A percentile compares a stretch with the other conserved stretches of the same genome.
Conservation (phyloP, 2,329 filamentous ascomycete genomes). For the Alternaria brassicicola region DNA sequence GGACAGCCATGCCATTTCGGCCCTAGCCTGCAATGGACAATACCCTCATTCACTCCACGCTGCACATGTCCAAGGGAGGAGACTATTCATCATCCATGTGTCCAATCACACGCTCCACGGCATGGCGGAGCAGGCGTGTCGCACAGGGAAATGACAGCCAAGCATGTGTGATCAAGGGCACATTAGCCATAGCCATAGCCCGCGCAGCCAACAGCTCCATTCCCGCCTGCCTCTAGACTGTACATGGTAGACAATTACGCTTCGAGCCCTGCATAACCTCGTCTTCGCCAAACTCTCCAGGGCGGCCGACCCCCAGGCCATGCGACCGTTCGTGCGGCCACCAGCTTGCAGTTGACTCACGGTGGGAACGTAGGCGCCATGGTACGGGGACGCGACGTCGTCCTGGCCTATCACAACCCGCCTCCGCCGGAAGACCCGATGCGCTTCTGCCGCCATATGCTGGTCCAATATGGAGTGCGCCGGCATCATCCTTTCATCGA, state of each 20-base stretch:
- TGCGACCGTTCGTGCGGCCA: slow-evolving; percentile 34
- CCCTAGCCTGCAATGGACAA: slow-evolving; percentile 32
- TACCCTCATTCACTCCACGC: slow-evolving; percentile 22
- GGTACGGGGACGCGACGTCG: slow-evolving; percentile 26
- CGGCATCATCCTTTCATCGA: slow-evolving; percentile 24
- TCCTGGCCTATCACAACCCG: slow-evolving; percentile 35
- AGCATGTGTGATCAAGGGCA: slow-evolving; percentile 5
- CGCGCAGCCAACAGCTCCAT: neutral
- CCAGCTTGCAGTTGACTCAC: slow-evolving; percentile 20
- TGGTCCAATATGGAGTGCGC: slow-evolving; percentile 15
- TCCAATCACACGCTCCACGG: slow-evolving; percentile 15
- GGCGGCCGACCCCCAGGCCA: slow-evolving; percentile 17
- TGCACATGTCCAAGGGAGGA: slow-evolving; percentile 20
- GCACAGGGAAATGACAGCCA: slow-evolving; percentile 18
- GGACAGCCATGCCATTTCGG: slow-evolving; percentile 21
- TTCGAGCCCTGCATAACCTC: slow-evolving; percentile 16
- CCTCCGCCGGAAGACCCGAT: slow-evolving; percentile 22
- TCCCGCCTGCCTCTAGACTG: neutral
- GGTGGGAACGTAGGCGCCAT: slow-evolving; percentile 22
- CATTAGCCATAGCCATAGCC: neutral
- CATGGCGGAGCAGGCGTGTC: slow-evolving; percentile 15
- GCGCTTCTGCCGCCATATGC: slow-evolving; percentile 35
- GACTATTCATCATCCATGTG: slow-evolving; percentile 14
- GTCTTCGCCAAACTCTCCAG: slow-evolving; percentile 12
- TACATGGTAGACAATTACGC: neutral